Conservation (phyloP, 441 rosid species). For the Jatropha multifida region DNA sequence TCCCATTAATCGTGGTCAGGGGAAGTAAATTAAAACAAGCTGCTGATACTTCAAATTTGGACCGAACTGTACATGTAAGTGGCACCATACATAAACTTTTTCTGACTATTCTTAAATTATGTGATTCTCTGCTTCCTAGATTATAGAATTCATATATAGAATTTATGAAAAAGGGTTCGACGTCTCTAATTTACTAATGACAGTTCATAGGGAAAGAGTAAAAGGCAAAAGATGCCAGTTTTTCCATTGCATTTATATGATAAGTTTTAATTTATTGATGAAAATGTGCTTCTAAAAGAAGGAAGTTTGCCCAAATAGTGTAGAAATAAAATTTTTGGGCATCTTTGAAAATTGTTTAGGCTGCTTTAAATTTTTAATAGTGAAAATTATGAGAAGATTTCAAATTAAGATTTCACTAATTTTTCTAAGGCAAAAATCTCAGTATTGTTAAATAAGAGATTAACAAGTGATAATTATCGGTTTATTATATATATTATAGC, state of each 20-base stretch:
- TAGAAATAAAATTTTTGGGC: background rate
- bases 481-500: too few species aligned
- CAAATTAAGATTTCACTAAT: too few species aligned
- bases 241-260: background rate
- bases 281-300: background rate
- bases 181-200: background rate
- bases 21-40: background rate
- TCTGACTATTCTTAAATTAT: background rate
- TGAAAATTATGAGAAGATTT: too few species aligned
- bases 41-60: background rate
- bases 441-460: background rate
- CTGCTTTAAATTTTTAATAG: background rate
- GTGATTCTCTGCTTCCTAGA: background rate
- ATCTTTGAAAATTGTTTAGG: background rate
- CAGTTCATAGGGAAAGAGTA: background rate
- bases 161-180: background rate
- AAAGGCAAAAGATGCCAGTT: background rate
- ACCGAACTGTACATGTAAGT: background rate
- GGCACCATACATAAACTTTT: background rate
- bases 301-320: background rate
- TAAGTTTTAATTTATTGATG: background rate
- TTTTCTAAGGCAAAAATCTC: background rate
- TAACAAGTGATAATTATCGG: background rate
- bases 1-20: slow-evolving; percentile 3
- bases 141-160: background rate